phyloP scores from a whole-genome alignment of 139 green algal species.

The Trebouxia sp. region DNA sequence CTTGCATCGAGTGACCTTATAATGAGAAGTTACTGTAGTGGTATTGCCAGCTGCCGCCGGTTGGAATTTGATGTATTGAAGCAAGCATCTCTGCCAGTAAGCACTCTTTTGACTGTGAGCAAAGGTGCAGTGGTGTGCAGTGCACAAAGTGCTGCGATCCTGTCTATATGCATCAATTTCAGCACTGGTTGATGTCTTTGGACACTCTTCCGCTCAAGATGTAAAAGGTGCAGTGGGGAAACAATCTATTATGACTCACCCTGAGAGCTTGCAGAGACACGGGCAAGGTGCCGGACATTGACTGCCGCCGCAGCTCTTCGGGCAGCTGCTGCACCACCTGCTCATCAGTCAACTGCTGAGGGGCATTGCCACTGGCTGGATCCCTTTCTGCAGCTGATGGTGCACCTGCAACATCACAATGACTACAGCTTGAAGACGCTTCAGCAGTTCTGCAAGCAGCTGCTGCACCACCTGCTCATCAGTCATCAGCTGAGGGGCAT shows the following conservation, averaged over 20 bases:
- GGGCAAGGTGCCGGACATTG: constrained; percentile 10
- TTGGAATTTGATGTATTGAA: too few species aligned
- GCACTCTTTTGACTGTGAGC: too few species aligned
- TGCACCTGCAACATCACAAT: neutral
- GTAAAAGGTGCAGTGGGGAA: neutral
- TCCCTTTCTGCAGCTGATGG: constrained; percentile 1
- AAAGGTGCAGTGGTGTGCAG: too few species aligned
- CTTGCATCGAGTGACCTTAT: too few species aligned
- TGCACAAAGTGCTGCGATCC: neutral
- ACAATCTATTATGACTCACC: neutral
- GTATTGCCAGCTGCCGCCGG: too few species aligned
- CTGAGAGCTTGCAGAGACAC: constrained; percentile 5
- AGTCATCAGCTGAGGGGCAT: neutral
- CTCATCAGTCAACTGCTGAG: neutral
- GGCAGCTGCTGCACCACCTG: constrained; percentile 23
- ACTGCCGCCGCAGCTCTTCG: constrained; percentile 10
- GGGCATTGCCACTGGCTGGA: neutral
- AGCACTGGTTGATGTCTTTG: too few species aligned
- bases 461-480: constrained; percentile 16
- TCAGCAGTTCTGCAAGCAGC: constrained; percentile 1
- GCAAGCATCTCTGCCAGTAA: too few species aligned
- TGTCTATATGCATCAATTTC: too few species aligned
- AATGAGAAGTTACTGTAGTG: too few species aligned
- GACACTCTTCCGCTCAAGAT: neutral
- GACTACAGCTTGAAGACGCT: neutral